Base-by-base conservation (phyloP, 2,329 filamentous ascomycete species). In the Penicillium hesseltinei region DNA sequence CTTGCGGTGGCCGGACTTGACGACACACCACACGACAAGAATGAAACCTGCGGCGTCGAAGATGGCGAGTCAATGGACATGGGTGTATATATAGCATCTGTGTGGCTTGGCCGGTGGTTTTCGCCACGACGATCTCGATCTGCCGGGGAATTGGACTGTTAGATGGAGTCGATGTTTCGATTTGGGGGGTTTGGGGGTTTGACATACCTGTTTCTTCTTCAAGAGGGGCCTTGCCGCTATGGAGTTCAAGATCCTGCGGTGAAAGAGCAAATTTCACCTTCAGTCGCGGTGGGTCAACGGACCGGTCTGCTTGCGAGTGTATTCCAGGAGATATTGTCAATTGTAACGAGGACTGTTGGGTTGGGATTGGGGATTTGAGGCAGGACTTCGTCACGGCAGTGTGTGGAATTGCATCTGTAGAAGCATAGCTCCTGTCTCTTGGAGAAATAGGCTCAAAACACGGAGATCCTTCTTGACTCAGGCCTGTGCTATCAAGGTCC, bases 11-110 rank as follows among this genome's bases (percentile, higher is more conserved):
- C 51, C 45, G 60, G 58, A 27, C 62, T 58, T 38, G 64, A 57
- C 19, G 57, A 56, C 42, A 57, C 48, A 51, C 50, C 58, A 56
- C 59, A 57, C 35, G 58, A 57, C 50, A 60, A 25, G 47, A 57
- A 54, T 56, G 51, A 53, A 44, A 43, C 38, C 9, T 54, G 54
- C 13, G 49, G 19, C 17, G 57, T 56, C 40, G 54, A 58, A 50
- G 40, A 25, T 40, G 42, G 56, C 44, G 57, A 59, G 42, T 61
- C 51, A 29, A 48, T 19, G 4, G 38, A 35, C 21, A 57, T n/a
- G n/a, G 50, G 10, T 29, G 50, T 48, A 49, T n/a, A 29, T 31
- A 48, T 52, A 52, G 39, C 29, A 29, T 43, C 39, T 35, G 25
- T 44, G 47, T 56, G 42, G 38, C 46, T 52, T 48, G 23, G 45